Evolutionary conservation across 106 monocot genomes (phyloP).

Genomic region (Phalaenopsis aphrodite): DNA sequence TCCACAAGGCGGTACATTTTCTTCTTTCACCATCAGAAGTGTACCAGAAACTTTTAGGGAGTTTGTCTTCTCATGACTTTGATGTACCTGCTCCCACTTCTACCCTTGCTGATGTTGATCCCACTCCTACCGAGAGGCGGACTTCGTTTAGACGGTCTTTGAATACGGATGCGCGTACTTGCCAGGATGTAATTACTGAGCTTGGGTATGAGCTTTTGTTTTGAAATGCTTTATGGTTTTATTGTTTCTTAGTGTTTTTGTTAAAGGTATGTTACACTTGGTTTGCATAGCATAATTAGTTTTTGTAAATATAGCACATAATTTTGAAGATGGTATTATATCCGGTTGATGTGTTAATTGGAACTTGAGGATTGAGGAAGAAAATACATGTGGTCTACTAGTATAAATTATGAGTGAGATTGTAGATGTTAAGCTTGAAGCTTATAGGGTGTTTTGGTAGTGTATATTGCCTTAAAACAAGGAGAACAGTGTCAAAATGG

Average conservation of each 20-base stretch:
- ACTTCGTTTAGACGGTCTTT: conserved; percentile 57
- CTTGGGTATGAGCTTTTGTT: conserved; percentile 58
- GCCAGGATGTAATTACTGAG: conserved; percentile 92
- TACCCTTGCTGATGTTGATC: conserved; percentile 60
- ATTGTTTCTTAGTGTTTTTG: not conserved
- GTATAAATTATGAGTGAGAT: not conserved
- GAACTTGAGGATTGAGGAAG: too few species aligned
- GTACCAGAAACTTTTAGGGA: conserved; percentile 34
- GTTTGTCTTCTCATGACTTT: conserved; percentile 26
- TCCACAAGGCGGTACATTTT: conserved; percentile 78
- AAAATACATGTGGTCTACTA: too few species aligned
- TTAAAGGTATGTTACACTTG: not conserved
- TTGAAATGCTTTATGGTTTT: not conserved
- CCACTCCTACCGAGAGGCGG: conserved; percentile 54
- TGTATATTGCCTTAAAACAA: not conserved
- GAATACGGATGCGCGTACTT: conserved; percentile 91
- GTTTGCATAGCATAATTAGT: not conserved
- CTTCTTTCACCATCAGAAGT: conserved; percentile 76
- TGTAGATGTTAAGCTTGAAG: not conserved
- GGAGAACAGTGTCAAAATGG: too few species aligned
- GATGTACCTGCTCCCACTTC: conserved; percentile 48
- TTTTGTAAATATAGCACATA: not conserved
- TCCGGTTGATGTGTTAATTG: too few species aligned
- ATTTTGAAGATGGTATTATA: not conserved
- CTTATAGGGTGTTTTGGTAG: not conserved